phyloP scores from a whole-genome alignment of 371 early-diverging fungal genomes.

The Basidiobolus meristosporus region DNA sequence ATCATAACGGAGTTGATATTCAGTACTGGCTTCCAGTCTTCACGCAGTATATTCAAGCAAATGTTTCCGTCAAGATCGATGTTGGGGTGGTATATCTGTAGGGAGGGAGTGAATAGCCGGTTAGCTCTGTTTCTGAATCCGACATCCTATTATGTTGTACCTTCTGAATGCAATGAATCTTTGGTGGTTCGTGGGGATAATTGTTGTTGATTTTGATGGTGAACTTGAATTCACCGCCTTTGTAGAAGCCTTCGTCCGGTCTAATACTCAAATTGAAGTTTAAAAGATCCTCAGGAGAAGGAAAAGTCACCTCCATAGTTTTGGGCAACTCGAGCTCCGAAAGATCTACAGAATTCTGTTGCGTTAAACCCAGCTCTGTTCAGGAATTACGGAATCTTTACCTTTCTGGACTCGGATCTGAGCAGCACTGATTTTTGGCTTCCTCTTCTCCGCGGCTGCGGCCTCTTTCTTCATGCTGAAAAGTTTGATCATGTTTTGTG shows the following conservation, averaged over 20 bases:
- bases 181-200: slow-evolving; percentile 98
- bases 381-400: slow-evolving; percentile 5
- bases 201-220: slow-evolving; percentile 75
- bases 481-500: slow-evolving; percentile 72
- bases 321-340: slow-evolving; percentile 66
- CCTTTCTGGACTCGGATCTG: slow-evolving; percentile 88
- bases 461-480: slow-evolving; percentile 74
- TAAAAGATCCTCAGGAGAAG: slow-evolving; percentile 63
- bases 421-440: slow-evolving; percentile 72
- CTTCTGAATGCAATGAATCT: slow-evolving; percentile 85
- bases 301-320: slow-evolving; percentile 58
- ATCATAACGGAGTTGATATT: slow-evolving; percentile 90
- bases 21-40: slow-evolving; percentile 99
- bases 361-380: neutral
- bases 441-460: slow-evolving; percentile 50
- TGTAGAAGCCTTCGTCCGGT: slow-evolving; percentile 93
- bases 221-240: slow-evolving; percentile 82
- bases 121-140: neutral
- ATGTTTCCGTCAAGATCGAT: slow-evolving; percentile 96
- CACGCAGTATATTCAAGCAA: slow-evolving; percentile 97
- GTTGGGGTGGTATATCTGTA: slow-evolving; percentile 93
- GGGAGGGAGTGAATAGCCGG: neutral
- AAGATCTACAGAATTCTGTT: slow-evolving; percentile 33
- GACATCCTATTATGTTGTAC: slow-evolving; percentile 12
- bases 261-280: slow-evolving; percentile 65